phyloP scores from a whole-genome alignment of 345 rosid species.

The Erucastrum elatum region DNA sequence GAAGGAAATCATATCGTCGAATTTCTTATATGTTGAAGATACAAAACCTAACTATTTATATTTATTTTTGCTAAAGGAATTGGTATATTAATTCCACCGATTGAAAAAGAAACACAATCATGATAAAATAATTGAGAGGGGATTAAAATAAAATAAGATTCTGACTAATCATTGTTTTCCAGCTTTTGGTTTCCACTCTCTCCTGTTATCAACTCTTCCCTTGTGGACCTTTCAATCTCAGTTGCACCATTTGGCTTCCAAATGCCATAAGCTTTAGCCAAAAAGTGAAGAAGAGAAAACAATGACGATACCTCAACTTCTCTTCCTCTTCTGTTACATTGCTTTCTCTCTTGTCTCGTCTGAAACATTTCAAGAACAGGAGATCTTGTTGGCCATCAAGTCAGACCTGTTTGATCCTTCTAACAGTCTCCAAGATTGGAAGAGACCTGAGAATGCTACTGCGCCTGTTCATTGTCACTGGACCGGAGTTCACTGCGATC shows the following conservation, averaged over 20 bases:
- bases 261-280: constrained; percentile 45
- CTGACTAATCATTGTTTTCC: constrained; percentile 31
- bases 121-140: constrained; percentile 32
- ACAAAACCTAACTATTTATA: not conserved
- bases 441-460: constrained; percentile 30
- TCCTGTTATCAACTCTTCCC: constrained; percentile 29
- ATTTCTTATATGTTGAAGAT: not conserved
- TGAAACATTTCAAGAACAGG: constrained; percentile 36
- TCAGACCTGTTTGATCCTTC: constrained; percentile 60
- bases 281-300: constrained; percentile 30
- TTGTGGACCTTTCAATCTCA: constrained; percentile 36
- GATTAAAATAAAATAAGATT: constrained; percentile 28
- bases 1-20: not conserved
- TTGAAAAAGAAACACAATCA: constrained; percentile 26
- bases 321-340: constrained; percentile 52
- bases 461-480: constrained; percentile 56
- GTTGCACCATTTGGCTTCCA: constrained; percentile 37
- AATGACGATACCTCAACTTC: constrained; percentile 43
- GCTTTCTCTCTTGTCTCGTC: constrained; percentile 49
- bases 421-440: constrained; percentile 62
- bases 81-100: constrained; percentile 25
- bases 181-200: constrained; percentile 32
- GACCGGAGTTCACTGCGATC: constrained; percentile 74
- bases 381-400: constrained; percentile 57
- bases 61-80: not conserved